These are phyloP conservation scores for Entrophospora sp. DNA, from an alignment of 192 early-diverging fungal species.

Conservation along the genomic window DNA sequence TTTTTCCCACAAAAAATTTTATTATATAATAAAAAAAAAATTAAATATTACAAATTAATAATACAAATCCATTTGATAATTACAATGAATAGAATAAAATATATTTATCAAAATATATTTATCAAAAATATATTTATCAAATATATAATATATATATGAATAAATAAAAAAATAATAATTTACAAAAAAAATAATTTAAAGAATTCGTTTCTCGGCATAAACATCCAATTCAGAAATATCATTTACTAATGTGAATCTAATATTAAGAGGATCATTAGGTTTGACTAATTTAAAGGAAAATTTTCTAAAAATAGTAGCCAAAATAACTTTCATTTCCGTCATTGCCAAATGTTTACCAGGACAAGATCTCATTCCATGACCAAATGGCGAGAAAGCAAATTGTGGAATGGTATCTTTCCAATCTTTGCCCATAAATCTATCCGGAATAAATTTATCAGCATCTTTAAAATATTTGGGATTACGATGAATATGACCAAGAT, in stretches of 20 bases:
- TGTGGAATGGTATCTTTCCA: neutral
- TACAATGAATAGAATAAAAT: too few relatives aligned
- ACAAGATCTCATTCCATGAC: slow-evolving; percentile 14
- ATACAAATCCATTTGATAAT: too few relatives aligned
- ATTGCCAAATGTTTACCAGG: slow-evolving; percentile 18
- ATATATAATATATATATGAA: too few relatives aligned
- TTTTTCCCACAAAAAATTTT: too few relatives aligned
- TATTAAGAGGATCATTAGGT: slow-evolving; percentile 1
- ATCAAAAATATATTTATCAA: too few relatives aligned
- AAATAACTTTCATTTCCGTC: slow-evolving; percentile 11
- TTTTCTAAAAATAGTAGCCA: slow-evolving; percentile 13
- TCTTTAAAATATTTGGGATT: slow-evolving; percentile 24
- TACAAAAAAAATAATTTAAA: too few relatives aligned
- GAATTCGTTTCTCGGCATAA: slow-evolving; percentile 2
- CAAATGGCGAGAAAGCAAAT: slow-evolving; percentile 18
- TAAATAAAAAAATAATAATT: too few relatives aligned
- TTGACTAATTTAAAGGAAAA: slow-evolving; percentile 16
- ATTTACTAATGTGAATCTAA: slow-evolving; percentile 1
- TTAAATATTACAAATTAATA: too few relatives aligned
- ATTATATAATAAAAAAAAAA: too few relatives aligned
- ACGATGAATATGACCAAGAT: slow-evolving; percentile 31
- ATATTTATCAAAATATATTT: too few relatives aligned
- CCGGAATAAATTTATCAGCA: slow-evolving; percentile 1
- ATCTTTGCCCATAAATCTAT: slow-evolving; percentile 16
- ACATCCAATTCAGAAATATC: slow-evolving; percentile 13